phyloP scores from a whole-genome alignment of 2,329 filamentous ascomycete species.

The Clonostachys solani region DNA sequence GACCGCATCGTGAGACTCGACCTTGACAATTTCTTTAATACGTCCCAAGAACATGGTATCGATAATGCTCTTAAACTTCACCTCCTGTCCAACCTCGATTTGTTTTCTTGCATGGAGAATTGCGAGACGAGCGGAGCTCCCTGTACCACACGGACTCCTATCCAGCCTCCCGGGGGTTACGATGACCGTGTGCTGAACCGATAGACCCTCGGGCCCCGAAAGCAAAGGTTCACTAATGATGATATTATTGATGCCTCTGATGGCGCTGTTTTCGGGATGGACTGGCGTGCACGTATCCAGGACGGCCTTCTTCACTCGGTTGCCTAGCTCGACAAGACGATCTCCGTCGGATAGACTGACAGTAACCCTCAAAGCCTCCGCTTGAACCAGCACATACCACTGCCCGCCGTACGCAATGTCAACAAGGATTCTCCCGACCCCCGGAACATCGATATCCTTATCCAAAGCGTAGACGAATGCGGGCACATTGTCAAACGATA shows the following conservation, averaged over 20 bases:
- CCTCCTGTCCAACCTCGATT: conserved; percentile 22
- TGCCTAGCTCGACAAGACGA: conserved; percentile 32
- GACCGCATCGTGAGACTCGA: conserved; percentile 27
- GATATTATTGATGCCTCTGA: conserved; percentile 32
- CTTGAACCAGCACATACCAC: conserved; percentile 37
- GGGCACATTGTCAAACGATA: conserved; percentile 39
- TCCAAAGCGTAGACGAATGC: conserved; percentile 34
- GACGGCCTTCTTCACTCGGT: conserved; percentile 34
- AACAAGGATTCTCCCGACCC: conserved; percentile 27
- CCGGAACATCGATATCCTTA: conserved; percentile 29
- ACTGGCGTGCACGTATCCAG: conserved; percentile 24
- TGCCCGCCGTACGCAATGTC: conserved; percentile 42
- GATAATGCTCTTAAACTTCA: conserved; percentile 31
- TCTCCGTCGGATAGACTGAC: conserved; percentile 23
- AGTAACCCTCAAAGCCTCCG: conserved; percentile 22
- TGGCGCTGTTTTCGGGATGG: conserved; percentile 34
- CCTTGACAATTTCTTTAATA: conserved; percentile 24
- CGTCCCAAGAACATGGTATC: conserved; percentile 29
- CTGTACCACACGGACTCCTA: conserved; percentile 36
- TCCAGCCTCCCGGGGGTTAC: conserved; percentile 37
- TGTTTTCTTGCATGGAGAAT: conserved; percentile 30
- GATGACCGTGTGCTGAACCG: conserved; percentile 31
- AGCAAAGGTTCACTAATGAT: conserved; percentile 30
- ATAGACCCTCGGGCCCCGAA: conserved; percentile 13
- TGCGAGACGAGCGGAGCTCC: conserved; percentile 33